These are phyloP conservation scores for Phytophthora citrophthora DNA, from an alignment of 352 stramenopile species.

Conservation along the genomic window DNA sequence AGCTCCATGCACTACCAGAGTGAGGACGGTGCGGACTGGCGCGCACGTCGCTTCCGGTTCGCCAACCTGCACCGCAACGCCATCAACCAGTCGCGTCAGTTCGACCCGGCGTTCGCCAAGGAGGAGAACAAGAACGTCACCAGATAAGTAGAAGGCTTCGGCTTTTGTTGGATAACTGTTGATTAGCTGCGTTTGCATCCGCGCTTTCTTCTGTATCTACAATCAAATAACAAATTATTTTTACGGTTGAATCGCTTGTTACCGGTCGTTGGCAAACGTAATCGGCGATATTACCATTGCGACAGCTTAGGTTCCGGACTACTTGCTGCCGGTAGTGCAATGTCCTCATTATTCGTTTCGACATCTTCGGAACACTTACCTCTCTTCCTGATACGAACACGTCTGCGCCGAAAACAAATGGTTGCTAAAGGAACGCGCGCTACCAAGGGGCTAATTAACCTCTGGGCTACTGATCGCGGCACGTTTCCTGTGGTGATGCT, in stretches of 20 bases:
- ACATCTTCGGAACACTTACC: neutral
- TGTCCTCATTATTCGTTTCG: neutral
- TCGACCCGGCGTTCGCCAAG: conserved; percentile 54
- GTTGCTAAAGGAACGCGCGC: neutral
- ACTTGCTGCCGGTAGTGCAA: neutral
- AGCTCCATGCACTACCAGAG: conserved; percentile 44
- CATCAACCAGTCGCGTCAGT: conserved; percentile 74
- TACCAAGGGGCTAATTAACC: neutral
- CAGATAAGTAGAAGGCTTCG: neutral
- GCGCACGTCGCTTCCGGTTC: conserved; percentile 51
- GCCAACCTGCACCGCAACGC: conserved; percentile 59
- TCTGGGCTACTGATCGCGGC: conserved; percentile 53
- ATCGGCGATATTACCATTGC: too few relatives aligned
- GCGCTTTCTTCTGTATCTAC: too few relatives aligned
- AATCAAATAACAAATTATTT: too few relatives aligned
- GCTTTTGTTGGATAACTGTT: too few relatives aligned
- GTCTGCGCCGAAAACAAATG: neutral
- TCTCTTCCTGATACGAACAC: neutral
- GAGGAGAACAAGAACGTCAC: conserved; percentile 56
- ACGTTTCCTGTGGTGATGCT: conserved; percentile 49
- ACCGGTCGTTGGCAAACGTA: too few relatives aligned
- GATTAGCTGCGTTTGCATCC: too few relatives aligned
- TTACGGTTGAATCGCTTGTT: too few relatives aligned
- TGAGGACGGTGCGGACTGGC: conserved; percentile 44
- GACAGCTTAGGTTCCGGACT: too few relatives aligned